Percentiles rank a stretch among this genome's conserved stretches.
Evolutionary conservation across 176 grass and related monocot species (phyloP).

Genomic region (Bonia amplexicaulis): DNA sequence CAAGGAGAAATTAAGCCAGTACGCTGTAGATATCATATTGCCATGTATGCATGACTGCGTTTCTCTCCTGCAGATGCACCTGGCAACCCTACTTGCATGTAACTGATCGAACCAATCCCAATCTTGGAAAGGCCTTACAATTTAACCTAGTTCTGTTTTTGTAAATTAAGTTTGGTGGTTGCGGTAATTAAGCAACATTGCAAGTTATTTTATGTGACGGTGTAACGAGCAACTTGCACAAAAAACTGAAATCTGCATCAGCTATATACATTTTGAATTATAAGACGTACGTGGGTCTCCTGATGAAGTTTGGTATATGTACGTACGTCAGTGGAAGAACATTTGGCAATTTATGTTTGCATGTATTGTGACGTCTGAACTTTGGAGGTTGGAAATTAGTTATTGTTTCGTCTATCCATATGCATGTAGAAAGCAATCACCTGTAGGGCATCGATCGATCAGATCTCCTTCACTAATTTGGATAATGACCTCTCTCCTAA

Average conservation of each 20-base stretch:
- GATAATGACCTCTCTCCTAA: slow-evolving; percentile 43
- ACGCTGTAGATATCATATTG: no score
- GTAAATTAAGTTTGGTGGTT: no score
- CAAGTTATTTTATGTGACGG: no score
- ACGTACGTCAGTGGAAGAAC: background rate
- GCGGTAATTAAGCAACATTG: no score
- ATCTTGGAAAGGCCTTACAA: background rate
- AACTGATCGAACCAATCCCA: background rate
- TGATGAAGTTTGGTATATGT: no score
- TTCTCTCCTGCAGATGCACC: background rate
- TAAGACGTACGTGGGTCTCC: no score
- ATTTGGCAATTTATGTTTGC: background rate
- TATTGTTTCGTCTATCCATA: background rate
- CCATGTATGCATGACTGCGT: background rate
- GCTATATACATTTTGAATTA: background rate
- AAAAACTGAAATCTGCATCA: no score
- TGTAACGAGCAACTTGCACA: no score
- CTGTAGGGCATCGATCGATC: background rate
- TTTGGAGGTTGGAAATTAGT: background rate
- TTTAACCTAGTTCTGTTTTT: no score
- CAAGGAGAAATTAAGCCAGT: no score
- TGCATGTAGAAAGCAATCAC: background rate
- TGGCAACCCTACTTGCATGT: background rate
- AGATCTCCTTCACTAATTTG: background rate
- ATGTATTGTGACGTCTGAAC: background rate